Percentiles rank a stretch among this genome's conserved stretches.
These are phyloP conservation scores for Alnus glutinosa DNA, from an alignment of 306 rosid species.

Conservation along the genomic window DNA sequence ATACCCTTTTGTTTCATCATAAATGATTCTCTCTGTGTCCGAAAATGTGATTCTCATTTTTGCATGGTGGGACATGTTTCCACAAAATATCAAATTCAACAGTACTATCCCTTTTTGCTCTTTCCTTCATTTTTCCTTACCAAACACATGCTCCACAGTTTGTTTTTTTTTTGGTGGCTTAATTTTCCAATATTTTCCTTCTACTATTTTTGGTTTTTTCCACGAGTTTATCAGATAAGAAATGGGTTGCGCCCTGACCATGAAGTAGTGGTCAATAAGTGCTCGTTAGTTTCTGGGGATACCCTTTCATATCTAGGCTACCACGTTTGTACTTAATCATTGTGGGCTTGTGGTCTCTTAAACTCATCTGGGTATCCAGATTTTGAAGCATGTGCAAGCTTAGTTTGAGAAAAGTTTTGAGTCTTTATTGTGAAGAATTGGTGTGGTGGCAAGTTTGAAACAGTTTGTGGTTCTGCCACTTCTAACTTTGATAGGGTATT, in stretches of 20 bases:
- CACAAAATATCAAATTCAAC: background rate
- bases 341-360: background rate
- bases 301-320: background rate
- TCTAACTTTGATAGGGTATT: slow-evolving; percentile 42
- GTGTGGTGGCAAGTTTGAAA: slow-evolving; percentile 46
- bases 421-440: slow-evolving; percentile 25
- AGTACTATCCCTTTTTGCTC: background rate
- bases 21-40: background rate
- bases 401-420: slow-evolving; percentile 29
- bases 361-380: slow-evolving; percentile 13
- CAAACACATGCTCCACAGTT: background rate
- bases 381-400: slow-evolving; percentile 4
- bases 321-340: background rate
- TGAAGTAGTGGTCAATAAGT: background rate
- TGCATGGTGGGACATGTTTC: background rate
- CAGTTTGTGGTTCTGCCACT: slow-evolving; percentile 26
- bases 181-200: background rate
- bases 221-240: background rate
- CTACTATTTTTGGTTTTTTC: background rate
- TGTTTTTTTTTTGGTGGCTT: too few species aligned
- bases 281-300: background rate
- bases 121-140: background rate
- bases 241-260: background rate
- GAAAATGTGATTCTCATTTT: slow-evolving; percentile 14
- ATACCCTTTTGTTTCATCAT: background rate